Base-by-base conservation (phyloP, 129 eudicot genomes). In the Lactuca saligna region DNA sequence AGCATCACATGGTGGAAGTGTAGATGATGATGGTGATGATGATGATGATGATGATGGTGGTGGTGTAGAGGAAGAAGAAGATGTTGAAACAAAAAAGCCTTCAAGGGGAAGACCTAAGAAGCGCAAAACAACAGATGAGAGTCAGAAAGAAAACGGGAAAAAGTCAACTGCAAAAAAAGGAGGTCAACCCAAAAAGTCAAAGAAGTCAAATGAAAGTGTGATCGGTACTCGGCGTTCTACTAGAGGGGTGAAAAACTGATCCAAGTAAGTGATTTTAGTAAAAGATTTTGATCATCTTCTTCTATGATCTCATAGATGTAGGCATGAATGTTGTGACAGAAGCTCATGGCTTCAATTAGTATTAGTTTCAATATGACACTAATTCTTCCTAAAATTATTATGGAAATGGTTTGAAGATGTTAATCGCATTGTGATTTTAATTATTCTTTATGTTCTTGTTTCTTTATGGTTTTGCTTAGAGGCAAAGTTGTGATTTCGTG, bases 1-100 rank as follows among this genome's bases (percentile, higher is more conserved):
- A 73, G 85, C 84, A 76, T 79, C 78, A 48, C 15, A 79, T 15
- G 57, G 63, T 57, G 60, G 64, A 42, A 67, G 20, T 48, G 41
- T 59, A 44, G 64, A 67, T 10, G 73, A 55, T 56, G 37, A 66
- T 44, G 64, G 34, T 68, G 56, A 42, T 61, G 72, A 53, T 64
- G 16, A n/a, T n/a, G n/a, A n/a, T n/a, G 64, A 67, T 10, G 73
- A 55, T 56, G 37, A 66, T 44, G 64, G 34, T 68, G 56, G 41
- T 61, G 72, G 51, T 64, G 16, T 25, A 56, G 70, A 17, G 1
- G 70, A 72, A 6, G 76, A 72, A 32, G 81, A 61, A 59, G 83
- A 14, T 7, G 44, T 15, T 32, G 79, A 77, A 51, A 62, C 64
- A 31, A 65, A 78, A 54, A 77, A 68, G 61, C 48, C 54, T 53